These are phyloP conservation scores for Pyrenophora teres DNA, from an alignment of 2,329 filamentous ascomycete genomes.

Conservation along the genomic window DNA sequence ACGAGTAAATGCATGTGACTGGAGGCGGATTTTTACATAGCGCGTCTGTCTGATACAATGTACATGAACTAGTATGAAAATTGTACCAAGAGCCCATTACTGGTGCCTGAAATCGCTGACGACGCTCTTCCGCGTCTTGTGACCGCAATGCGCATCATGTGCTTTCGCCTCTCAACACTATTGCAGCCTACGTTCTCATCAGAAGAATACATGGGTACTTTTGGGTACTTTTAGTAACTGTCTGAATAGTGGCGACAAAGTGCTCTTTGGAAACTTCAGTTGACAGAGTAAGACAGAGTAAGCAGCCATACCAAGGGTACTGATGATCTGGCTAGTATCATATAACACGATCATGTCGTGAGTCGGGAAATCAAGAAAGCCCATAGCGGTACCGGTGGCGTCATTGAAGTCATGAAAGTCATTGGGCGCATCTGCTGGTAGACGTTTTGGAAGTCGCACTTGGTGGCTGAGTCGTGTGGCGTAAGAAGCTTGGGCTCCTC, in stretches of 20 bases:
- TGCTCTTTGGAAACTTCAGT: too few relatives aligned
- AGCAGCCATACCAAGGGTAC: too few relatives aligned
- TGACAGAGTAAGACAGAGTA: too few relatives aligned
- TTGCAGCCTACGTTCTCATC: neutral
- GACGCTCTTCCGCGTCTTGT: conserved; percentile 39
- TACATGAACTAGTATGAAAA: conserved; percentile 35
- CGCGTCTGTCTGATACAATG: conserved; percentile 31
- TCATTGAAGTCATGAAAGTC: neutral
- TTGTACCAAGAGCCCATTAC: conserved; percentile 31
- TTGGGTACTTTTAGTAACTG: too few relatives aligned
- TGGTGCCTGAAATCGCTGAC: conserved; percentile 44
- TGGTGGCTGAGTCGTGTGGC: conserved; percentile 17
- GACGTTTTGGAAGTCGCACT: conserved; percentile 7
- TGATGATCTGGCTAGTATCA: too few relatives aligned
- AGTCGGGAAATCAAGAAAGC: neutral
- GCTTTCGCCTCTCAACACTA: neutral
- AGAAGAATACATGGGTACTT: too few relatives aligned
- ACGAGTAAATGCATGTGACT: conserved; percentile 73
- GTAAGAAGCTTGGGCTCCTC: conserved; percentile 19
- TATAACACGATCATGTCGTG: too few relatives aligned
- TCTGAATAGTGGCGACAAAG: too few relatives aligned
- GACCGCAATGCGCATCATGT: conserved; percentile 29
- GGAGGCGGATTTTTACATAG: conserved; percentile 34
- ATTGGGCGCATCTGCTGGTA: neutral
- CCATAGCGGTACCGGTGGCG: neutral